Percentiles rank a stretch among this genome's conserved stretches.
Evolutionary conservation across 2,329 filamentous ascomycete species (phyloP).

Genomic region (Dactylellina parvicollis): DNA sequence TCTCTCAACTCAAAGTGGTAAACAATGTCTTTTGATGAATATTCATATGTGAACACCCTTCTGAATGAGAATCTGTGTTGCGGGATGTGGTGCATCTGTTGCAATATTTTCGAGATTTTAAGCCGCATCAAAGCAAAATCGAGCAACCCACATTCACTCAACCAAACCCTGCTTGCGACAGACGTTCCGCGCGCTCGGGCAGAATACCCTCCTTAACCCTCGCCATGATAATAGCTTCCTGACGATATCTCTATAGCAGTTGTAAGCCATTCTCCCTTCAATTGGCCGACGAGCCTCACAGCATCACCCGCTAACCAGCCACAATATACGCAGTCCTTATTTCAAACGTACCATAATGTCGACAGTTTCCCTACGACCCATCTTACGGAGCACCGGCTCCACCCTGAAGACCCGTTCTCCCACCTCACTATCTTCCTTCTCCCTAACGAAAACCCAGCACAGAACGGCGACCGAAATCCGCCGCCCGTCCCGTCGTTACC

Average conservation of each 20-base stretch:
- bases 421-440: conserved; percentile 8
- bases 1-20: no score
- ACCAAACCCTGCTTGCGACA: background rate
- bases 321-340: background rate
- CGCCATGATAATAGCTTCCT: background rate
- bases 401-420: conserved; percentile 6
- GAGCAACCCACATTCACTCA: background rate
- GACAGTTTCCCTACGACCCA: conserved; percentile 51
- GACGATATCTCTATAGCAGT: background rate
- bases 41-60: no score
- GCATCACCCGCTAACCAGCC: background rate
- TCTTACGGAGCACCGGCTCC: conserved; percentile 50
- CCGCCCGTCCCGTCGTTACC: conserved; percentile 91
- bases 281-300: conserved; percentile 21
- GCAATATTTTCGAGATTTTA: conserved; percentile 40
- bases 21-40: no score
- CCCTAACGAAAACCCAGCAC: conserved; percentile 73
- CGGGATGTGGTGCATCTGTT: conserved; percentile 31
- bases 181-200: background rate
- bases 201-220: background rate
- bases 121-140: conserved; percentile 31
- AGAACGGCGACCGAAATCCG: conserved; percentile 77
- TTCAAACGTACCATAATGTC: conserved; percentile 48
- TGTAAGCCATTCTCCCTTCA: background rate
- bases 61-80: no score